A percentile compares a stretch with the other conserved stretches of the same genome.
phyloP scores from a whole-genome alignment of 2,329 filamentous ascomycete genomes.

The Epichloe sibirici region DNA sequence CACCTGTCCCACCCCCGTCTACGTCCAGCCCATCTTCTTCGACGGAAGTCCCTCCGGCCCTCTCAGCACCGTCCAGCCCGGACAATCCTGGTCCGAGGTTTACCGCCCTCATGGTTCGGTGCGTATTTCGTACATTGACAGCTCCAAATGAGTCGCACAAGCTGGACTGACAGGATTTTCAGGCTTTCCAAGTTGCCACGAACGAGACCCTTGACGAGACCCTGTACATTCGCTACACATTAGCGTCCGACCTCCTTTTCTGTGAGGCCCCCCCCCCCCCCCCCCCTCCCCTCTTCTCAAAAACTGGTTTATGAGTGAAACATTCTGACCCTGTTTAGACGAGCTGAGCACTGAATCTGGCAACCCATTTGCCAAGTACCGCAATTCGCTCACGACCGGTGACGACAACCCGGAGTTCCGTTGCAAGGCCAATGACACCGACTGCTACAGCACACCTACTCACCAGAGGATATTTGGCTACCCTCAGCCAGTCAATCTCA shows the following conservation, averaged over 20 bases:
- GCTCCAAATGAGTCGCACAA: background rate
- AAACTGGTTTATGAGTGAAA: background rate
- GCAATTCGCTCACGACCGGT: constrained; percentile 25
- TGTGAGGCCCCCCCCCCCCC: no score
- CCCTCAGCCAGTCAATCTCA: constrained; percentile 26
- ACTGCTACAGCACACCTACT: constrained; percentile 28
- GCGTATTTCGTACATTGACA: constrained; percentile 6
- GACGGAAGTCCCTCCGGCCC: constrained; percentile 19
- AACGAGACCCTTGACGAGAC: constrained; percentile 23
- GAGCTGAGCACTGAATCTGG: constrained; percentile 28
- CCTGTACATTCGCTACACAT: constrained; percentile 32
- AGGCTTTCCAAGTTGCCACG: constrained; percentile 30
- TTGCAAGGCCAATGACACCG: constrained; percentile 21
- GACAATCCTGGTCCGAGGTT: constrained; percentile 23
- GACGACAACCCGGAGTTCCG: constrained; percentile 26
- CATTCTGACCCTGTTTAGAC: constrained; percentile 15
- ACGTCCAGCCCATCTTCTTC: constrained; percentile 26
- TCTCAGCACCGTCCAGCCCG: constrained; percentile 20
- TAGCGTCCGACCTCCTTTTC: constrained; percentile 12
- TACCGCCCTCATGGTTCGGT: constrained; percentile 25
- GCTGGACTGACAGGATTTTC: background rate
- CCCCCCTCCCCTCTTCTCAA: constrained; percentile 13
- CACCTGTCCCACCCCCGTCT: constrained; percentile 20
- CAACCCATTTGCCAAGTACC: constrained; percentile 26
- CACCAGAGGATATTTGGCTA: constrained; percentile 28